phyloP scores from a whole-genome alignment of 2,329 filamentous ascomycete species.

The Lasiodiplodia sp. region DNA sequence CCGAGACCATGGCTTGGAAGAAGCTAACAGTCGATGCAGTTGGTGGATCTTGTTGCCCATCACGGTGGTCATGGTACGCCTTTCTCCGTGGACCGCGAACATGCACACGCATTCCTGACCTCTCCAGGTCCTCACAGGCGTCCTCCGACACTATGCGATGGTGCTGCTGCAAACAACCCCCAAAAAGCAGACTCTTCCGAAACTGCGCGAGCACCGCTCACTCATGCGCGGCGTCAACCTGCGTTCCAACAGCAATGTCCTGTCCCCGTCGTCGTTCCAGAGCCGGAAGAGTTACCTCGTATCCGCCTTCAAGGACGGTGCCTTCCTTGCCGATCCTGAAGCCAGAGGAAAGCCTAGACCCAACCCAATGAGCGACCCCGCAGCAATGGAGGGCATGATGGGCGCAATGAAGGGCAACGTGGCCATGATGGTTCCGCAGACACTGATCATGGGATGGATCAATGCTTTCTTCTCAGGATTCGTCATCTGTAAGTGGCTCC shows the following conservation, averaged over 20 bases:
- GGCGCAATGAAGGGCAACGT: slow-evolving; percentile 99
- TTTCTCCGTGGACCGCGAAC: background rate
- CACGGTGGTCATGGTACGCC: slow-evolving; percentile 89
- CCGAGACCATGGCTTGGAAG: background rate
- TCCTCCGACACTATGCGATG: slow-evolving; percentile 94
- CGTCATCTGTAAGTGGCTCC: slow-evolving; percentile 79
- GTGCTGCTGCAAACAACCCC: slow-evolving; percentile 87
- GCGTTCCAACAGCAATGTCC: slow-evolving; percentile 79
- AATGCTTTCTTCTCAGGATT: slow-evolving; percentile 99
- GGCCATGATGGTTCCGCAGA: slow-evolving; percentile 99
- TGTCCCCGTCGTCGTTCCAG: slow-evolving; percentile 80
- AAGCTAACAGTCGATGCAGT: slow-evolving; percentile 58
- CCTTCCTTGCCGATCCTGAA: slow-evolving; percentile 89
- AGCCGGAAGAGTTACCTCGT: slow-evolving; percentile 81
- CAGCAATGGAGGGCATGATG: slow-evolving; percentile 99
- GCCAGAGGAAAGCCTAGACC: slow-evolving; percentile 83
- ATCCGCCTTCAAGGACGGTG: slow-evolving; percentile 81
- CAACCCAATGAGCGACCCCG: slow-evolving; percentile 94
- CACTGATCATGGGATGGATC: slow-evolving; percentile 99
- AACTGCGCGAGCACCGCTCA: slow-evolving; percentile 83
- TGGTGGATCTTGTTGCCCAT: slow-evolving; percentile 99
- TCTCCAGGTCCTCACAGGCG: slow-evolving; percentile 77
- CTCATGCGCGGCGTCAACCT: slow-evolving; percentile 85
- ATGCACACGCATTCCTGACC: slow-evolving; percentile 32
- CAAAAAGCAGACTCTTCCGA: slow-evolving; percentile 77